phyloP scores from a whole-genome alignment of 192 early-diverging fungal genomes.

The Gaertneriomyces semiglobifer region DNA sequence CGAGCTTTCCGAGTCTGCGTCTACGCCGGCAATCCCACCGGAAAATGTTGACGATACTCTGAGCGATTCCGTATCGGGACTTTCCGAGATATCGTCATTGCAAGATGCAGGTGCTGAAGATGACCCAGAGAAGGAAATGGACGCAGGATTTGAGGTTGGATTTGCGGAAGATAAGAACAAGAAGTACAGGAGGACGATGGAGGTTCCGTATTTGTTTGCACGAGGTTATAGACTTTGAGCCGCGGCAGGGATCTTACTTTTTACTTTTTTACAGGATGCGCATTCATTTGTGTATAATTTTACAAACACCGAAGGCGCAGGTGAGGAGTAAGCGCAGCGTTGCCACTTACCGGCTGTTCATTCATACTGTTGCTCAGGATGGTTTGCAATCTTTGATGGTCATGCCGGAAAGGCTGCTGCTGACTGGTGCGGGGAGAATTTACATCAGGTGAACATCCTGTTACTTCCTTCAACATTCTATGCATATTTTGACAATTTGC shows the following conservation, averaged over 20 bases:
- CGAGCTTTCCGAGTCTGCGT: no score
- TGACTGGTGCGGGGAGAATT: conserved; percentile 89
- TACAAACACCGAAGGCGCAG: conserved; percentile 71
- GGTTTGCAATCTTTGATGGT: conserved; percentile 96
- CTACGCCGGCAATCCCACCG: no score
- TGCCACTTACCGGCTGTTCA: background rate
- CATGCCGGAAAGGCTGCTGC: conserved; percentile 94
- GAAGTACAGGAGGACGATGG: conserved; percentile 91
- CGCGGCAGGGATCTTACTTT: conserved; percentile 6
- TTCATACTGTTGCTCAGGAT: conserved; percentile 42
- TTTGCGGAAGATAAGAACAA: conserved; percentile 85
- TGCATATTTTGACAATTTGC: background rate
- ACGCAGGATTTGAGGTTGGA: conserved; percentile 61
- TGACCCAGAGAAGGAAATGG: conserved; percentile 1
- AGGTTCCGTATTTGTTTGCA: conserved; percentile 43
- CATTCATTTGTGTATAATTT: conserved; percentile 84
- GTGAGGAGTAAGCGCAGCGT: conserved; percentile 13
- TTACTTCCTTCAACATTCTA: background rate
- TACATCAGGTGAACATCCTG: conserved; percentile 62
- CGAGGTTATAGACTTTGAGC: background rate
- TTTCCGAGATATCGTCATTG: no score
- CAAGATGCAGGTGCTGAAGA: conserved; percentile 3
- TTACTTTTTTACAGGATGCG: conserved; percentile 60
- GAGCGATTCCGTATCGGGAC: no score
- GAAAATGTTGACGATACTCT: no score